Evolutionary conservation across 305 asterid genomes (phyloP), one percentile per base, ranked within the genome.

Genomic region (Withania somnifera): DNA sequence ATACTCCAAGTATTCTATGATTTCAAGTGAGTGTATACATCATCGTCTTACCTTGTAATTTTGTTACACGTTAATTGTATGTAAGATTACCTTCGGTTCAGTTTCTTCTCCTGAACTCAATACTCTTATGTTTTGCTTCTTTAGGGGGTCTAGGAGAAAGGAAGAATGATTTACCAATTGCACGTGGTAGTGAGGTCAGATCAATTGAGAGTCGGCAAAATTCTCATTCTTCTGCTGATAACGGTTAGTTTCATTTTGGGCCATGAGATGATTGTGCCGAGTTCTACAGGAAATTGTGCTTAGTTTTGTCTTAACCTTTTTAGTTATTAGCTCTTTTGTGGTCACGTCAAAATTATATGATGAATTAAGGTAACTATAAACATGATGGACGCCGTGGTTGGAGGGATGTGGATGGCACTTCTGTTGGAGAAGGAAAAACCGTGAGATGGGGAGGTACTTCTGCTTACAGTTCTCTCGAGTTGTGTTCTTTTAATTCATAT

Each of bases 171-270:
- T 56, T 84, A 78, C 78, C 81, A n/a, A 82, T 83, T 80, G 78
- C 84, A 53, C 90, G 90, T 63, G 86, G 92, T 68, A 86, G 87
- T 50, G 92, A 90, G 79, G 86, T 81, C 85, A 91, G 84, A 82
- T 73, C 79, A 38, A 73, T 71, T 82, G 89, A 90, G 79, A 83
- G 88, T 78, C 92, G 90, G 69, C 97, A 88, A 76, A 89, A 87
- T 61, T 84, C 84, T 84, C 86, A 87, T 84, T 89, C 88, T 84
- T 86, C 97, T 84, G 81, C 84, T 40, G 96, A 91, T 77, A 90
- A 87, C 86, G 96, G 94, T 92, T 78, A 82, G 96, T 86, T 56
- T 83, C 76, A 45, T 71, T 80, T 22, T 58, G 52, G 73, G 64
- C 51, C 77, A 77, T 64, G 78, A 56, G 53, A 38, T 68, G 77